Percentiles rank a stretch among this genome's conserved stretches.
phyloP scores from a whole-genome alignment of 73 alveolate genomes.

The Tetrahymena thermophila region DNA sequence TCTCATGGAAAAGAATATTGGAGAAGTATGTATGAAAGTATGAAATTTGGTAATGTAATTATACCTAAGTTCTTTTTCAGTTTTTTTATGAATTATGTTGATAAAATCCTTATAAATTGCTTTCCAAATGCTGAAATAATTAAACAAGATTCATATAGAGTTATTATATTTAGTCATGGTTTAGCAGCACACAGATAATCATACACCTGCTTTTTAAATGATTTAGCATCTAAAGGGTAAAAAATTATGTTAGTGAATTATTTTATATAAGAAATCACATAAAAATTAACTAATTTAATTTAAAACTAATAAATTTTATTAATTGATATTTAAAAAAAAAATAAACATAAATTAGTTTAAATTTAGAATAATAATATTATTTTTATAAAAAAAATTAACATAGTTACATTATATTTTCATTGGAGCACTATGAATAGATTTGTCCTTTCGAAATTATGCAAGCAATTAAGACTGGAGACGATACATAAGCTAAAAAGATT shows the following conservation, averaged over 20 bases:
- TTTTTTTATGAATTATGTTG: background rate
- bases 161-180: background rate
- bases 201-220: background rate
- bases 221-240: background rate
- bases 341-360: background rate
- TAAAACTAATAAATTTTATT: too few species aligned
- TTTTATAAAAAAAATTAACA: background rate
- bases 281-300: too few species aligned
- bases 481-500: background rate
- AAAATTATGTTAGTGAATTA: too few species aligned
- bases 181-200: background rate
- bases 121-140: background rate
- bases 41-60: background rate
- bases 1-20: background rate
- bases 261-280: too few species aligned
- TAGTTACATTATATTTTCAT: background rate
- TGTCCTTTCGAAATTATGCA: background rate
- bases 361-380: background rate
- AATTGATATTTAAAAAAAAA: background rate
- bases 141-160: background rate
- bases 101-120: background rate
- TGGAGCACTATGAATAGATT: background rate
- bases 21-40: background rate
- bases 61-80: background rate
- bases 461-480: background rate